Percentiles rank a stretch among this genome's conserved stretches.
phyloP scores from a whole-genome alignment of 768 basidiomycete species.

The Krasilnikovozyma curviuscula region DNA sequence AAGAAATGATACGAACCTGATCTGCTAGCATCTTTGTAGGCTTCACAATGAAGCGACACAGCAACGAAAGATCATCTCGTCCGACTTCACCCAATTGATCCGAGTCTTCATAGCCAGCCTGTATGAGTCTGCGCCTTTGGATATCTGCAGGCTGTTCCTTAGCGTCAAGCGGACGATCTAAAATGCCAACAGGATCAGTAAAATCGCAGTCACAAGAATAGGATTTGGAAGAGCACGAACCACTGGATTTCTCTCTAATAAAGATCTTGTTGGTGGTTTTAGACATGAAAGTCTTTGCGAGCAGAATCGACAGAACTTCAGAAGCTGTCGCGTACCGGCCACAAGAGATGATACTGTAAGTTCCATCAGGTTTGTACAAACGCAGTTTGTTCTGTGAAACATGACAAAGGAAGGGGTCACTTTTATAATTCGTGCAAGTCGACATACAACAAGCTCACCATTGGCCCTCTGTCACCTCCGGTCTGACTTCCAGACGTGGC shows the following conservation, averaged over 20 bases:
- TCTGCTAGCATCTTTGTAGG: constrained; percentile 26
- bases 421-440: not conserved
- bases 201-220: too few relatives aligned
- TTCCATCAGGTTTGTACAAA: constrained; percentile 53
- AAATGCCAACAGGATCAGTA: not conserved
- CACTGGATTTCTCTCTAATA: constrained; percentile 35
- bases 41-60: constrained; percentile 80
- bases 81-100: constrained; percentile 63
- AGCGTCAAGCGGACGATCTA: constrained; percentile 64
- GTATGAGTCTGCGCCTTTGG: constrained; percentile 59
- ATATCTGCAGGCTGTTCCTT: constrained; percentile 72
- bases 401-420: not conserved
- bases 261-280: constrained; percentile 22
- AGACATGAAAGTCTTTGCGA: constrained; percentile 34
- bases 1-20: constrained; percentile 32
- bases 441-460: constrained; percentile 18
- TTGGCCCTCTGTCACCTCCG: not conserved
- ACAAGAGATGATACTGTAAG: constrained; percentile 51
- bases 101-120: constrained; percentile 60
- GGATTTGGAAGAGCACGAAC: too few relatives aligned
- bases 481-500: constrained; percentile 18
- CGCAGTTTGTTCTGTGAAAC: constrained; percentile 39
- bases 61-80: constrained; percentile 57
- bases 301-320: constrained; percentile 43
- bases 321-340: constrained; percentile 46